A percentile compares a stretch with the other conserved stretches of the same genome.
phyloP scores from a whole-genome alignment of 1,284 basidiomycete species.

The Agroathelia rolfsii region DNA sequence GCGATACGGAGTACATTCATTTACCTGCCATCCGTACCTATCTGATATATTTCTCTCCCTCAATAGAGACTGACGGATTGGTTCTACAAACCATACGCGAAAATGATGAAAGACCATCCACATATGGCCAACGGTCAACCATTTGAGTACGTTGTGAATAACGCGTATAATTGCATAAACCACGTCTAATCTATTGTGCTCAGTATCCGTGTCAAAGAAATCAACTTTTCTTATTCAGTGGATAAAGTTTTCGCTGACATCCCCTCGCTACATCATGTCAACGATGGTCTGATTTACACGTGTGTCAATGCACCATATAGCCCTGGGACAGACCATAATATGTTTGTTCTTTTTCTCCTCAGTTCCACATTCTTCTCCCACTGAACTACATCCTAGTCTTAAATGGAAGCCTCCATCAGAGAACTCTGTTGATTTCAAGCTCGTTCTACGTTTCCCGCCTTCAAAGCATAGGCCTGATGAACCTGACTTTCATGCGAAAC shows the following conservation, averaged over 20 bases:
- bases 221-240: conserved; percentile 83
- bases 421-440: conserved; percentile 96
- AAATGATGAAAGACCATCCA: conserved; percentile 62
- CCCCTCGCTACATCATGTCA: conserved; percentile 84
- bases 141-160: conserved; percentile 62
- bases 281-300: conserved; percentile 96
- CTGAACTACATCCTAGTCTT: conserved; percentile 39
- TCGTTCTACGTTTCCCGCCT: conserved; percentile 87
- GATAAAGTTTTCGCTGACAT: conserved; percentile 84
- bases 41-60: too few relatives aligned
- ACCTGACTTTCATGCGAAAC: conserved; percentile 81
- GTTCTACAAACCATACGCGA: conserved; percentile 75
- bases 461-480: conserved; percentile 36
- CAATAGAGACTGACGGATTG: conserved; percentile 71
- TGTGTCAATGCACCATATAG: conserved; percentile 79
- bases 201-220: conserved; percentile 82
- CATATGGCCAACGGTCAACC: conserved; percentile 58
- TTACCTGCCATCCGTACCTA: too few relatives aligned
- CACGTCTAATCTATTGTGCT: conserved; percentile 7
- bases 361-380: conserved; percentile 7
- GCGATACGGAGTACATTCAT: conserved; percentile 74
- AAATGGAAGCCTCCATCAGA: conserved; percentile 99
- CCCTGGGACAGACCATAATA: conserved; percentile 85
- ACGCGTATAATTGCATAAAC: conserved; percentile 4
- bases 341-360: conserved; percentile 43